Base-by-base conservation (phyloP, 129 eudicot genomes). In the Dittrichia graveolens region DNA sequence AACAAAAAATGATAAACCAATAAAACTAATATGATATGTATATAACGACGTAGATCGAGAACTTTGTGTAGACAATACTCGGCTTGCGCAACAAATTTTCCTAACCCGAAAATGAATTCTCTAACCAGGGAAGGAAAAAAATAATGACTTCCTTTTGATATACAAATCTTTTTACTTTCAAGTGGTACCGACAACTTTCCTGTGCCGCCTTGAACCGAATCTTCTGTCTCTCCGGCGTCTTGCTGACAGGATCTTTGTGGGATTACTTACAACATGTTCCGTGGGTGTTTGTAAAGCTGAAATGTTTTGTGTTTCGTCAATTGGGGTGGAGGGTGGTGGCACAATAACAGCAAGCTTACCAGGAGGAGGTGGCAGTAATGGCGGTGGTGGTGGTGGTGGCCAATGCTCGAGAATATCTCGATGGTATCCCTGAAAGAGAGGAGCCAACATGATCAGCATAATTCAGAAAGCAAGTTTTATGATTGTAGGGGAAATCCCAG, bases 361-460 rank as follows among this genome's bases (percentile, higher is more conserved):
- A 4, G 39, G 65, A 41, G 67, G 71, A 13, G 76, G 71, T 8
- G 13, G 71, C 55, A 61, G 53, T 3, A 39, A 72, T 13, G 35
- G 72, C 50, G 80, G 89, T 11, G 87, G 77, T 3, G 86, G 86
- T 73, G 84, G 91, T 34, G 75, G 86, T 8, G 65, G 65, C 91
- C 79, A 79, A 46, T 81, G 89, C 81, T 83, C 93, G n/a, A 90
- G 86, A 52, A 88, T 61, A 64, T 90, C 97, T 65, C 92, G 83
- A 53, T 94, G 99, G 82, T 94, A 94, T 42, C 93, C 97, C 99
- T 94, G 89, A 60, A 10, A 75, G 8, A 54, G 24, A 69, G 37
- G 43, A n/a, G 13, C 55, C 14, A 41, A 54, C 19, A 68, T 15
- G 24, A 50, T 68, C 73, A 68, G 61, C 37, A 68, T 49, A 9